Conservation (phyloP, 2,329 filamentous ascomycete species). For the Clathrospora elynae region DNA sequence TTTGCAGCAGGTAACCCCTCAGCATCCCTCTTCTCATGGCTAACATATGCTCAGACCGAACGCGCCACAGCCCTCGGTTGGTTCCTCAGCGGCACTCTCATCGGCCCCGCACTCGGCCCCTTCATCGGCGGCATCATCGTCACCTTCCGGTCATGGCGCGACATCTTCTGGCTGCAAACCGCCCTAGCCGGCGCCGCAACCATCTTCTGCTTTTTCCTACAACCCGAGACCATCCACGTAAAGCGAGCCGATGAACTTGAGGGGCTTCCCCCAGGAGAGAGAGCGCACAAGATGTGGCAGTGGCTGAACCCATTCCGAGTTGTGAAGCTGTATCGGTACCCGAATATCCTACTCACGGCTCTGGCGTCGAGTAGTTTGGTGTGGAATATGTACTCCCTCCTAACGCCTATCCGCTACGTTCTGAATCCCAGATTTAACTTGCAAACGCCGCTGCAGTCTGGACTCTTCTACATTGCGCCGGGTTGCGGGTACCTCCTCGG, state of each 20-base stretch:
- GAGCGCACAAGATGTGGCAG: conserved; percentile 60
- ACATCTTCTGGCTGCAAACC: conserved; percentile 78
- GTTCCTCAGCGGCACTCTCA: conserved; percentile 72
- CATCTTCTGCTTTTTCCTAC: conserved; percentile 65
- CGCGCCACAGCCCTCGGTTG: conserved; percentile 74
- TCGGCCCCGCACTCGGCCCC: conserved; percentile 65
- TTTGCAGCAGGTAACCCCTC: conserved; percentile 17
- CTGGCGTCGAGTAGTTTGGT: conserved; percentile 67
- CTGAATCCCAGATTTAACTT: conserved; percentile 75
- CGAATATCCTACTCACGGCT: conserved; percentile 65
- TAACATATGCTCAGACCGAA: conserved; percentile 63
- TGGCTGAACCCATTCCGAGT: conserved; percentile 72
- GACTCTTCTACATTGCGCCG: conserved; percentile 75
- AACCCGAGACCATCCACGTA: conserved; percentile 74
- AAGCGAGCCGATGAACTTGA: conserved; percentile 66
- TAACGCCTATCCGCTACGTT: conserved; percentile 73
- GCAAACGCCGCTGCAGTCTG: conserved; percentile 67
- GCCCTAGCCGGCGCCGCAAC: conserved; percentile 66
- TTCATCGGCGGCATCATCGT: conserved; percentile 79
- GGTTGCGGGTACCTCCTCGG: conserved; percentile 72
- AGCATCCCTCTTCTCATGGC: conserved; percentile 1
- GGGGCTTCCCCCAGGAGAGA: conserved; percentile 57
- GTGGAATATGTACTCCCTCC: conserved; percentile 76
- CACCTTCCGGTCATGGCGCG: conserved; percentile 72
- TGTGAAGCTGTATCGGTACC: conserved; percentile 67